Percentiles rank a stretch among this genome's conserved stretches.
Conservation (phyloP, 257 asterid species). For the Echites panduratus region DNA sequence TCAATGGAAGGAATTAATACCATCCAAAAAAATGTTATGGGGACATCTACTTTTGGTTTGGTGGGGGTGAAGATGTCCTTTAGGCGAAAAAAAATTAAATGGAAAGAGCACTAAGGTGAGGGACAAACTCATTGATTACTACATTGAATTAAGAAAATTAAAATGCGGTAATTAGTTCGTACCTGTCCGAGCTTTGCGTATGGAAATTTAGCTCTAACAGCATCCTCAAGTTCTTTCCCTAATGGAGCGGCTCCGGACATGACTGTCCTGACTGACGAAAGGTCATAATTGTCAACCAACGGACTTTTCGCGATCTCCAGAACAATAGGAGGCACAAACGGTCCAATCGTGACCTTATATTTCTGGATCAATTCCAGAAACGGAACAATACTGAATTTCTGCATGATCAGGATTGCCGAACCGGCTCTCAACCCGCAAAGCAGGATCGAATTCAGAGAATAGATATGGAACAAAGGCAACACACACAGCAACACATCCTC, state of each 20-base stretch:
- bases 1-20: too few relatives aligned
- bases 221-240: slow-evolving; percentile 92
- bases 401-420: slow-evolving; percentile 73
- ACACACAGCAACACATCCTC: slow-evolving; percentile 82
- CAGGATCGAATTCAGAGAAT: slow-evolving; percentile 66
- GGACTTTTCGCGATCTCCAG: slow-evolving; percentile 74
- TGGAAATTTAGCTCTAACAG: slow-evolving; percentile 64
- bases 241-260: slow-evolving; percentile 99
- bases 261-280: slow-evolving; percentile 72
- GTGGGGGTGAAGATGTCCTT: too few relatives aligned
- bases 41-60: too few relatives aligned
- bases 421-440: slow-evolving; percentile 90
- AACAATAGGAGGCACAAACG: slow-evolving; percentile 90
- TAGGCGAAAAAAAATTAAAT: too few relatives aligned
- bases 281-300: slow-evolving; percentile 64
- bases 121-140: too few relatives aligned
- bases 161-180: neutral
- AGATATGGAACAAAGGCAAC: slow-evolving; percentile 75
- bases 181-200: slow-evolving; percentile 92
- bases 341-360: slow-evolving; percentile 72
- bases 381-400: slow-evolving; percentile 61
- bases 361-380: slow-evolving; percentile 68
- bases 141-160: too few relatives aligned
- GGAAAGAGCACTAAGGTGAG: too few relatives aligned
- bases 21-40: too few relatives aligned